These are phyloP conservation scores for Sabuloglossum arenarium DNA, from an alignment of 495 filamentous ascomycete species.

Conservation along the genomic window DNA sequence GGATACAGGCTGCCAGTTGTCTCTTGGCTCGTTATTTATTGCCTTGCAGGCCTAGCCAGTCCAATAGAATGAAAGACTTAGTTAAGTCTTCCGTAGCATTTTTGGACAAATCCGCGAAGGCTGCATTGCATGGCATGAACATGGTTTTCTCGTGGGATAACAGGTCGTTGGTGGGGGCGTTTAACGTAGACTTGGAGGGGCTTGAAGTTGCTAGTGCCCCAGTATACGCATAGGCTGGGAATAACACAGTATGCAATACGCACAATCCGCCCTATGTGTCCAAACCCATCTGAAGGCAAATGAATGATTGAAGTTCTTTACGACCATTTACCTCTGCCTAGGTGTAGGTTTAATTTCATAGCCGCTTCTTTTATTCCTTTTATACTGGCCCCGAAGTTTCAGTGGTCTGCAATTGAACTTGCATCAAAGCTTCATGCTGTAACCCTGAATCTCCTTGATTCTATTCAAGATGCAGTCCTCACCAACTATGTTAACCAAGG, in stretches of 20 bases:
- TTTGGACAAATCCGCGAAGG: not conserved
- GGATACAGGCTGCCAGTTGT: slow-evolving; percentile 1
- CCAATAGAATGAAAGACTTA: not conserved
- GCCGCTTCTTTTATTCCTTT: not conserved
- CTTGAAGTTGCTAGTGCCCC: not conserved
- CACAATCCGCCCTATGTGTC: slow-evolving; percentile 1
- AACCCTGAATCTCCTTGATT: not conserved
- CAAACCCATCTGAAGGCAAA: not conserved
- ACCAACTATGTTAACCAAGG: slow-evolving; percentile 62
- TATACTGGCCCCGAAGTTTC: no score
- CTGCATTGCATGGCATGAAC: slow-evolving; percentile 2
- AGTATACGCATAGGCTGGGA: not conserved
- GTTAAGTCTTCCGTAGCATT: not conserved
- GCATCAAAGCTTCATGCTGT: not conserved
- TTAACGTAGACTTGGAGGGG: not conserved
- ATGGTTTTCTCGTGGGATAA: slow-evolving; percentile 1
- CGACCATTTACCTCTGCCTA: not conserved
- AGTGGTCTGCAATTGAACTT: not conserved
- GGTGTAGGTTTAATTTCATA: not conserved
- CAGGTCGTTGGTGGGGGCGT: not conserved
- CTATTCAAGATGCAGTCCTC: slow-evolving; percentile 43
- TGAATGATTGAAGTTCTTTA: not conserved
- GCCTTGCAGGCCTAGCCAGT: not conserved
- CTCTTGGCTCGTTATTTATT: slow-evolving; percentile 1
- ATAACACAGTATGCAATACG: not conserved